A percentile compares a stretch with the other conserved stretches of the same genome.
phyloP scores from a whole-genome alignment of 2,329 filamentous ascomycete species.

The Diplodia seriata region DNA sequence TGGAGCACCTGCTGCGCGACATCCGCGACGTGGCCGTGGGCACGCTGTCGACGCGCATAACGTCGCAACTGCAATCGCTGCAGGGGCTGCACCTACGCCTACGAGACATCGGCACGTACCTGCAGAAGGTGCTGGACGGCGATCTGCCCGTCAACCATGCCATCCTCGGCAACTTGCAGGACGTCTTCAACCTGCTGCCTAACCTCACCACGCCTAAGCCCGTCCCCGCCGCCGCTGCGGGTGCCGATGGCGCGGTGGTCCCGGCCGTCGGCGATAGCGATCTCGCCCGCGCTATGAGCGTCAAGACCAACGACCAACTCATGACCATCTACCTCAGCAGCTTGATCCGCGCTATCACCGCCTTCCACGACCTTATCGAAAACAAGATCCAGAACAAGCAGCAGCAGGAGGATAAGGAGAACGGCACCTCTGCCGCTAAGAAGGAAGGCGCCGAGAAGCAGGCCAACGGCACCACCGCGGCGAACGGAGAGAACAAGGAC shows the following conservation, averaged over 20 bases:
- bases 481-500: conserved; percentile 50
- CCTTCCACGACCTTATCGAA: conserved; percentile 98
- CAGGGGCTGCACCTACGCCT: conserved; percentile 94
- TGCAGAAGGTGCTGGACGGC: conserved; percentile 93
- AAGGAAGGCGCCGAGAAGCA: conserved; percentile 71
- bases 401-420: conserved; percentile 92
- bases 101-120: conserved; percentile 92
- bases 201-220: conserved; percentile 87
- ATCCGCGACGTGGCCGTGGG: conserved; percentile 98
- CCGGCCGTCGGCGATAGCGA: conserved; percentile 72
- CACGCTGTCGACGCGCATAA: conserved; percentile 94
- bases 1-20: conserved; percentile 95
- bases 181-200: conserved; percentile 97
- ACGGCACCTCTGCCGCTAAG: conserved; percentile 41
- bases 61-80: conserved; percentile 94
- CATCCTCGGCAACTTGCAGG: conserved; percentile 97
- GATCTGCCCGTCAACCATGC: conserved; percentile 96
- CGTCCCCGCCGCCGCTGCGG: conserved; percentile 48
- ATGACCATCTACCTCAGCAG: conserved; percentile 98
- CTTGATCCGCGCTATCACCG: conserved; percentile 95
- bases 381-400: conserved; percentile 99
- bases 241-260: conserved; percentile 58
- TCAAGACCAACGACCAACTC: conserved; percentile 99
- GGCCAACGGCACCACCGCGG: conserved; percentile 61
- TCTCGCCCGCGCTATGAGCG: conserved; percentile 93